A percentile compares a stretch with the other conserved stretches of the same genome.
Evolutionary conservation across 768 basidiomycete genomes (phyloP).

Genomic region (Podaxis sp.): DNA sequence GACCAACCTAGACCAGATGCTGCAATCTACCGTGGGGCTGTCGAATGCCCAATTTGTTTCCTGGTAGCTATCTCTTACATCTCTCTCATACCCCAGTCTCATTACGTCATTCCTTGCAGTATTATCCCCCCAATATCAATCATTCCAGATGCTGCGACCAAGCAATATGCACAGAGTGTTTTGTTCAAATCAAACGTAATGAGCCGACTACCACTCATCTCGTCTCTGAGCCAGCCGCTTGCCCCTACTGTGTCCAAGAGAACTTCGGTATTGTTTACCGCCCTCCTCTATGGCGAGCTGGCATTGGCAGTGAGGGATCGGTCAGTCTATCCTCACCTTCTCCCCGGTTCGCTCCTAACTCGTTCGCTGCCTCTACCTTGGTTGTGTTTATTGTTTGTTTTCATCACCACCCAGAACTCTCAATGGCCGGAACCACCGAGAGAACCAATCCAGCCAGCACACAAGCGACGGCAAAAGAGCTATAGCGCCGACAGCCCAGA

Average conservation of each 20-base stretch:
- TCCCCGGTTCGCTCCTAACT: constrained; percentile 10
- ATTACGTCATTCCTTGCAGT: constrained; percentile 52
- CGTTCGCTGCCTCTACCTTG: neutral
- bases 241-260: constrained; percentile 96
- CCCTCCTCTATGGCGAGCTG: constrained; percentile 78
- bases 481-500: constrained; percentile 84
- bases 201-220: constrained; percentile 95
- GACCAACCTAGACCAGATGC: constrained; percentile 75
- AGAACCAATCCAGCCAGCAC: constrained; percentile 40
- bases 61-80: constrained; percentile 58
- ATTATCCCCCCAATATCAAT: constrained; percentile 97
- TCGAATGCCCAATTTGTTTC: constrained; percentile 98
- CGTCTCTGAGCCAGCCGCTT: constrained; percentile 94
- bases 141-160: constrained; percentile 98
- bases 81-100: constrained; percentile 22
- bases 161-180: constrained; percentile 98
- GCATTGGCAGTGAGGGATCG: constrained; percentile 72
- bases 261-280: constrained; percentile 94
- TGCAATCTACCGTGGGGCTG: constrained; percentile 77
- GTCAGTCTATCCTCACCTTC: constrained; percentile 39
- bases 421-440: constrained; percentile 39
- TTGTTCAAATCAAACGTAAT: constrained; percentile 96
- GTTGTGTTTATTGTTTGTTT: neutral
- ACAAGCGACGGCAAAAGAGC: constrained; percentile 84
- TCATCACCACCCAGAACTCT: constrained; percentile 41